Conservation (phyloP, 441 rosid genomes). For the Populus hybrid region DNA sequence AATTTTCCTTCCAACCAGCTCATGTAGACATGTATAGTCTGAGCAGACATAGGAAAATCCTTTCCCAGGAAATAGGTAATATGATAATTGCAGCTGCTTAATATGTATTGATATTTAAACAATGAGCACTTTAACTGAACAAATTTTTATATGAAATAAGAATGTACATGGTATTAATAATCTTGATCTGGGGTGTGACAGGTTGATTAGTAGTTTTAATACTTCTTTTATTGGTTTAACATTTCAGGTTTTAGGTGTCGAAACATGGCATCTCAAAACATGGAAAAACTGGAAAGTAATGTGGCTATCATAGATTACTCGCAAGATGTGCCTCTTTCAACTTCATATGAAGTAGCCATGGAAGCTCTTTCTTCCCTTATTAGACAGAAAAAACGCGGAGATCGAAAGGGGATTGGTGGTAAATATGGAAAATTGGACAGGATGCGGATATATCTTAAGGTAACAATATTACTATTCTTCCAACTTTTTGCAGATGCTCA, state of each 20-base stretch:
- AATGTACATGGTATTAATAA: not conserved
- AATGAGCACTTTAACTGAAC: not conserved
- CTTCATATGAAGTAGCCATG: conserved; percentile 79
- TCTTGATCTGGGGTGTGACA: conserved; percentile 4
- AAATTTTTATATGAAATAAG: not conserved
- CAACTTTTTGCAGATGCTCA: not conserved
- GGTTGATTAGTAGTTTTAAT: conserved; percentile 1
- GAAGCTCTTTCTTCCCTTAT: conserved; percentile 81
- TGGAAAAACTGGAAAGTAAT: conserved; percentile 30
- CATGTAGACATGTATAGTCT: conserved; percentile 6
- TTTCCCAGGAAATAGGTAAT: conserved; percentile 13
- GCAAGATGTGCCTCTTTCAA: conserved; percentile 38
- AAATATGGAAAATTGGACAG: conserved; percentile 56
- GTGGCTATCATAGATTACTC: conserved; percentile 30
- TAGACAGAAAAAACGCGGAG: conserved; percentile 61
- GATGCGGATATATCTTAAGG: conserved; percentile 72
- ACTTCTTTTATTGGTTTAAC: conserved; percentile 19
- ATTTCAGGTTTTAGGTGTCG: conserved; percentile 45
- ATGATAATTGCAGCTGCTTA: conserved; percentile 1
- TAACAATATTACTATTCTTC: conserved; percentile 18
- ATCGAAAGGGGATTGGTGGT: conserved; percentile 30
- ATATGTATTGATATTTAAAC: not conserved
- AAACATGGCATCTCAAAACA: conserved; percentile 32
- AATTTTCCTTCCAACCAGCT: conserved; percentile 22
- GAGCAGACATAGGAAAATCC: conserved; percentile 15